Base-by-base conservation (phyloP, 805 yeast species). In the Metschnikowia dekortorum region DNA sequence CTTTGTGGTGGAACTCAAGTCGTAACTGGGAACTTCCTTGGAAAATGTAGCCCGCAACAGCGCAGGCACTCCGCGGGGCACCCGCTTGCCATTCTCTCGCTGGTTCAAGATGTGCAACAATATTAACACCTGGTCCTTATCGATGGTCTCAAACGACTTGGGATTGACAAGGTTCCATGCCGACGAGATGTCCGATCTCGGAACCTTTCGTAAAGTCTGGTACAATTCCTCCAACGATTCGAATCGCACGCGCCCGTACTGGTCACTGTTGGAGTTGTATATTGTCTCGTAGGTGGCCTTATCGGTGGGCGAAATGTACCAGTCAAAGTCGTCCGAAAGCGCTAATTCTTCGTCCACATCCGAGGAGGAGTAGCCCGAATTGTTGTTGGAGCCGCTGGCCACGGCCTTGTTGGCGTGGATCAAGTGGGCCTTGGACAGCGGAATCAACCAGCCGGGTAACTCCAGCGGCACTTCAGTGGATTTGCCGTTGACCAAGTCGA, bases 101-200 rank as follows among this genome's bases (percentile, higher is more conserved):
- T 92, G 96, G 68, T 91, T 90, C 60, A 94, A 76, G 56, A 91
- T 89, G 68, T 94, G 99, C 54, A 94, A 75, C 60, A 87, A 90
- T 36, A 89, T 96, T 53, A 90, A 69, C 26, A 90, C 83, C 66
- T 95, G 98, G 69, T 94, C 98, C 61, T 87, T 90, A 67, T 91
- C 97, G 54, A 94, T 90, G 8, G 96, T 85, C 61, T 85, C 89
- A 47, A 83, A 82, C 49, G 86, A 83, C 61, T 87, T 86, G 9
- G 99, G 98, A 62, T 94, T 94, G 48, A 94, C 96, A 51, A 94
- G 73, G 66, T 89, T 89, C 98, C 99, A 94, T 2, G 97, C 96
- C 44, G 87, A 84, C 30, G 90, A 81, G 6, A 90, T 77, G 66
- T 91, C 99, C 4, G 91, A 79, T 48, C 83, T 80, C 9, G 97